Evolutionary conservation across 2,329 filamentous ascomycete genomes (phyloP), one percentile per base, ranked within the genome.

Genomic region (Colletotrichum godetiae): DNA sequence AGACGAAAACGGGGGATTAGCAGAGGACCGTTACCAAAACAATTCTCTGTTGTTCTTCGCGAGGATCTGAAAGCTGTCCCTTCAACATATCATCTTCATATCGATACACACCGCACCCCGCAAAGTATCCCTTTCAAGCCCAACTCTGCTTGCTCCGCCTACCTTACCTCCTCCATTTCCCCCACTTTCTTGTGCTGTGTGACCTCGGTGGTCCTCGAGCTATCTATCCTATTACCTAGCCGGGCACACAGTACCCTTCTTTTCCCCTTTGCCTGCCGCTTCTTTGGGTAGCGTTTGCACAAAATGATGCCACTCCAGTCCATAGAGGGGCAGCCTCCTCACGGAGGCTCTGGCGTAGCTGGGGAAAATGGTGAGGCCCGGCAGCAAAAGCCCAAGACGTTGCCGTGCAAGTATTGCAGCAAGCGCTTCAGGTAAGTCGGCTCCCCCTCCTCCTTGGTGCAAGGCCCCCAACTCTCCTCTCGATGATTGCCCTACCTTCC

Each of bases 371-470:
- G 83, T 69, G 88, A 90, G 77, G 82, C 81, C 78, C 87, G 87
- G 77, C 86, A 88, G 76, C 88, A 89, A 79, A 91, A 91, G 77
- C 89, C 89, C 76, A 91, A 91, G 82, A 89, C 88, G 62, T 80
- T 91, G 74, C 89, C 89, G 69, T 92, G 90, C 85, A 89, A 89
- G 78, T 91, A 90, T 78, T 92, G 90, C 81, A 89, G 86, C 81
- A 91, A 91, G 78, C 86, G 87, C 74, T 92, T 92, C 80, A 88
- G 89, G 89, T 91, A 80, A 82, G 88, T 81, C 73, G 53, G 64
- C 68, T 42, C 70, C 74, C 70, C 74, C 61, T 53, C 62, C n/a
- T 8, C 37, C 37, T 42, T 42, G 37, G 31, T 60, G 46, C 42
- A 69, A 72, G 67, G 63, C 65, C 74, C 62, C 71, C 53, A 68